phyloP scores from a whole-genome alignment of 2,329 filamentous ascomycete genomes.

The Colletotrichum abscissum region DNA sequence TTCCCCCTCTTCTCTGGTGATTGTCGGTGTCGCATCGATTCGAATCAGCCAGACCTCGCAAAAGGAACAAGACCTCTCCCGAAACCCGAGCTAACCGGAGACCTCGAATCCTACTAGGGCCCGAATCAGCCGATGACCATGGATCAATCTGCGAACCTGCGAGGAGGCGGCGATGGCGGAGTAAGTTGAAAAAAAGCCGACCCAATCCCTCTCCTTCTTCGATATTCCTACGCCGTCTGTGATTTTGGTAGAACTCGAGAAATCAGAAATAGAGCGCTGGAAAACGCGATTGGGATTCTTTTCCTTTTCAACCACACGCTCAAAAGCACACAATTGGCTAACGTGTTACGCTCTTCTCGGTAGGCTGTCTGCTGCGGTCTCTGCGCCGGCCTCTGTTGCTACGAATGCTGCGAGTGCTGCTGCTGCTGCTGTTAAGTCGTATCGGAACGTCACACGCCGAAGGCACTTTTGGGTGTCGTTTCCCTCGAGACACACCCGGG shows the following conservation, averaged over 20 bases:
- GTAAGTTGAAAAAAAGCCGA: slow-evolving; percentile 40
- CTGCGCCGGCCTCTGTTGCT: slow-evolving; percentile 53
- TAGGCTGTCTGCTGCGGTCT: slow-evolving; percentile 53
- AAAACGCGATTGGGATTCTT: slow-evolving; percentile 15
- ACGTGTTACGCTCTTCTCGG: neutral
- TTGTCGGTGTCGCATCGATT: neutral
- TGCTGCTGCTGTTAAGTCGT: slow-evolving; percentile 38
- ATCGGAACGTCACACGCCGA: too few species aligned
- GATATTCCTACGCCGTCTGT: neutral
- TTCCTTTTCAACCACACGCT: neutral
- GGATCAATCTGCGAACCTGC: slow-evolving; percentile 41
- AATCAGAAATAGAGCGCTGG: neutral
- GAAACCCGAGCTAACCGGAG: neutral
- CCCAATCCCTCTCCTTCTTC: neutral
- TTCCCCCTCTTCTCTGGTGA: neutral
- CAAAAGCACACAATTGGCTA: slow-evolving; percentile 5
- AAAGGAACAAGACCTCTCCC: too few species aligned
- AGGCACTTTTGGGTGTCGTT: too few species aligned
- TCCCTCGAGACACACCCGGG: too few species aligned
- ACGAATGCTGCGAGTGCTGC: slow-evolving; percentile 48
- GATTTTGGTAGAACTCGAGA: neutral
- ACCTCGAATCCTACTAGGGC: slow-evolving; percentile 38
- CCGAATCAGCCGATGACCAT: slow-evolving; percentile 48
- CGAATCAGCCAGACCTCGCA: neutral
- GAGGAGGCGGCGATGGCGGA: slow-evolving; percentile 47